A percentile compares a stretch with the other conserved stretches of the same genome.
Evolutionary conservation across 1,284 basidiomycete genomes (phyloP).

Genomic region (Volvariella surrecta): DNA sequence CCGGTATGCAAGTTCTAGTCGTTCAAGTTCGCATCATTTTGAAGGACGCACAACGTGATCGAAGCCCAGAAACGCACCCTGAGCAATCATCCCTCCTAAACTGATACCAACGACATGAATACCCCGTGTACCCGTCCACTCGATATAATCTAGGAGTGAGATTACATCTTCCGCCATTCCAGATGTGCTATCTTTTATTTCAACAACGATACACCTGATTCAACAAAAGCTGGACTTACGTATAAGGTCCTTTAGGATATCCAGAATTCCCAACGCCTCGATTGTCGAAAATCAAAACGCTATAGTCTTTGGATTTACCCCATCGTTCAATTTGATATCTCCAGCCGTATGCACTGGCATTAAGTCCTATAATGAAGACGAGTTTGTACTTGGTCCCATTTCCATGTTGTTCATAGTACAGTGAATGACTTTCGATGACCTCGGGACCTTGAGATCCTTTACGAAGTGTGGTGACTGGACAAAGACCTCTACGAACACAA

Average conservation of each 20-base stretch:
- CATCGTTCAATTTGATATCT: conserved; percentile 52
- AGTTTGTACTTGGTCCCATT: conserved; percentile 49
- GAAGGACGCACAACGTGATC: conserved; percentile 1
- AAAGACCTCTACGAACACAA: conserved; percentile 59
- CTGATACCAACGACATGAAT: conserved; percentile 76
- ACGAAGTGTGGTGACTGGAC: conserved; percentile 54
- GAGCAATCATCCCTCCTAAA: conserved; percentile 83
- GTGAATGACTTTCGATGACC: conserved; percentile 53
- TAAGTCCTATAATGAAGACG: conserved; percentile 70
- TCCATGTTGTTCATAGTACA: conserved; percentile 75
- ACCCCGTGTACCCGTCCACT: conserved; percentile 56
- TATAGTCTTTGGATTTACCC: conserved; percentile 38
- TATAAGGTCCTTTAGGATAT: conserved; percentile 64
- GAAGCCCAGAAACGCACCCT: conserved; percentile 32
- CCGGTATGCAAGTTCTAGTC: conserved; percentile 51
- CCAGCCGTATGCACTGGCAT: conserved; percentile 60
- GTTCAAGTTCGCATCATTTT: conserved; percentile 1
- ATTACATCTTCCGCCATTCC: conserved; percentile 76
- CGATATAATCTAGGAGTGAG: conserved; percentile 61
- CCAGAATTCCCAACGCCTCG: conserved; percentile 78
- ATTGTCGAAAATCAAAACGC: conserved; percentile 80
- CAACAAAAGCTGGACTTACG: conserved; percentile 23
- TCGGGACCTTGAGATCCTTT: conserved; percentile 30
- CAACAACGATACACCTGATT: conserved; percentile 5
- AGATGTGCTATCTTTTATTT: conserved; percentile 41